These are phyloP conservation scores for Acanthamoeba castellanii DNA, from an alignment of 208 protist species.

Conservation along the genomic window DNA sequence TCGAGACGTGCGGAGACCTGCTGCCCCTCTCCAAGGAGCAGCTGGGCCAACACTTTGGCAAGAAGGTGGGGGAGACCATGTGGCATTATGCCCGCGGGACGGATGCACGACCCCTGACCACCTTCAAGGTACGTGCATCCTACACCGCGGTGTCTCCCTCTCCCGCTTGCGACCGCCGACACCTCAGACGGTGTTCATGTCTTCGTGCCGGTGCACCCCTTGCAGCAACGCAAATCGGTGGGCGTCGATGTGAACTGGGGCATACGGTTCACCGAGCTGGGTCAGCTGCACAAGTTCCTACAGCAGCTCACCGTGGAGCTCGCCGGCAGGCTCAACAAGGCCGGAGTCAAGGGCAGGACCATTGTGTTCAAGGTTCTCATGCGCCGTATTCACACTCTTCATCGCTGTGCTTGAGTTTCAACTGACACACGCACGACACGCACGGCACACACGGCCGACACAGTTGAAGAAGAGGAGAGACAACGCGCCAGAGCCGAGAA, in stretches of 20 bases:
- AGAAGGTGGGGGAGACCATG: conserved; percentile 71
- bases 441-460: background rate
- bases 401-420: too few species aligned
- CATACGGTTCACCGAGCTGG: conserved; percentile 80
- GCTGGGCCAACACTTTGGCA: conserved; percentile 72
- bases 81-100: conserved; percentile 61
- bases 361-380: conserved; percentile 70
- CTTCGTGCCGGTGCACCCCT: too few species aligned
- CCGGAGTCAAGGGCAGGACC: background rate
- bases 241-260: conserved; percentile 81
- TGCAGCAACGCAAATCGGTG: conserved; percentile 77
- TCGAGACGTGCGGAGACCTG: conserved; percentile 72
- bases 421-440: background rate
- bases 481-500: conserved; percentile 56
- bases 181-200: background rate
- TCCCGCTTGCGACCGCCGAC: background rate
- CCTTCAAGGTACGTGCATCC: background rate
- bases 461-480: conserved; percentile 56
- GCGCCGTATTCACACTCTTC: background rate
- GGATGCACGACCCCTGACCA: conserved; percentile 57
- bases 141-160: background rate
- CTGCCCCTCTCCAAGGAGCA: background rate
- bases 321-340: background rate
- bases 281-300: conserved; percentile 76
- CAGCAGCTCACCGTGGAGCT: conserved; percentile 73